A percentile compares a stretch with the other conserved stretches of the same genome.
phyloP scores from a whole-genome alignment of 805 yeast genomes.

The Wickerhamiella slavikovae region DNA sequence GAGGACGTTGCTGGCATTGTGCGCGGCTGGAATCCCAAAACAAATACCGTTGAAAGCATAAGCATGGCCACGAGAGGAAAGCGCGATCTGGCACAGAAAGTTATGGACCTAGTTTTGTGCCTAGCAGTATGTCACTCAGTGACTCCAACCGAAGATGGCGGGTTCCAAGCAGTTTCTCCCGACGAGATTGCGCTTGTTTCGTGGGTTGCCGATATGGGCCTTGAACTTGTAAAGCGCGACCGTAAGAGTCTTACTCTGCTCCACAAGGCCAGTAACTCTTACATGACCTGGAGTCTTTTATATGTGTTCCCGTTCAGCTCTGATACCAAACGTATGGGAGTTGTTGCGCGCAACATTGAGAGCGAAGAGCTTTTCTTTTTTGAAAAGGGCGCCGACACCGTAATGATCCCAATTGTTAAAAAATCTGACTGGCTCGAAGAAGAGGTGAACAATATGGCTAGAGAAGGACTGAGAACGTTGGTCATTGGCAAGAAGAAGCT shows the following conservation, averaged over 20 bases:
- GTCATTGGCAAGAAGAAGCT: slow-evolving; percentile 79
- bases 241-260: slow-evolving; percentile 48
- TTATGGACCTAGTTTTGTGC: slow-evolving; percentile 61
- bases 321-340: slow-evolving; percentile 92
- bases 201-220: slow-evolving; percentile 72
- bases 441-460: slow-evolving; percentile 93
- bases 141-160: slow-evolving; percentile 63
- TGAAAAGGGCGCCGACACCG: slow-evolving; percentile 92
- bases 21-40: slow-evolving; percentile 5
- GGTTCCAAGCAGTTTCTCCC: slow-evolving; percentile 96
- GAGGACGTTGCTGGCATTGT: slow-evolving; percentile 68
- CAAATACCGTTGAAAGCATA: slow-evolving; percentile 6
- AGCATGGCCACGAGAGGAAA: slow-evolving; percentile 22
- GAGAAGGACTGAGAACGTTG: slow-evolving; percentile 90
- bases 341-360: slow-evolving; percentile 36
- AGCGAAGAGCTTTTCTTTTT: slow-evolving; percentile 65
- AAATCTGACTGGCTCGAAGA: slow-evolving; percentile 93
- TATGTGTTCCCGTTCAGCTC: slow-evolving; percentile 88
- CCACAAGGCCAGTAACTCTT: slow-evolving; percentile 33
- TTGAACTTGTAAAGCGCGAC: slow-evolving; percentile 64
- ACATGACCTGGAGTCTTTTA: slow-evolving; percentile 40
- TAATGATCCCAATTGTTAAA: slow-evolving; percentile 67
- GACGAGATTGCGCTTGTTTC: slow-evolving; percentile 95
- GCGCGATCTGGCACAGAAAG: slow-evolving; percentile 55
- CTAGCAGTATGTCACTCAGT: slow-evolving; percentile 94